phyloP scores from a whole-genome alignment of 1,139 yeast species.

The Sugiyamaella paludigena region DNA sequence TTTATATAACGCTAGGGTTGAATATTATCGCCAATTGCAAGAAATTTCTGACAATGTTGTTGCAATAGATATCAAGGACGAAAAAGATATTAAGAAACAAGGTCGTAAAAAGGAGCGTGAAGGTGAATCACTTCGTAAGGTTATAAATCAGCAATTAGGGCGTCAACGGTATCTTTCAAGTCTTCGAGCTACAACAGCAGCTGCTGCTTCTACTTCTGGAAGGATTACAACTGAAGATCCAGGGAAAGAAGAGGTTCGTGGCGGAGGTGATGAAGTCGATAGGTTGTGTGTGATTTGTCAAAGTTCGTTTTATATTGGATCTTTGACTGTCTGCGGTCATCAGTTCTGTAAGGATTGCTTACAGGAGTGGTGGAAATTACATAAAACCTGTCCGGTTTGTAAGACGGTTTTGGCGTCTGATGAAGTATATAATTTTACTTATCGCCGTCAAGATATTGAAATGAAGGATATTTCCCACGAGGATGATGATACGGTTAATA shows the following conservation, averaged over 20 bases:
- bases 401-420: slow-evolving; percentile 47
- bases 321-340: slow-evolving; percentile 87
- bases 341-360: slow-evolving; percentile 79
- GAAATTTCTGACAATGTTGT: slow-evolving; percentile 76
- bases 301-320: slow-evolving; percentile 64
- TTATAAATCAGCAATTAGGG: slow-evolving; percentile 26
- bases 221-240: too few species aligned
- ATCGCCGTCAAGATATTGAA: slow-evolving; percentile 25
- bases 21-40: slow-evolving; percentile 80
- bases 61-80: slow-evolving; percentile 34
- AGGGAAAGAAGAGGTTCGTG: slow-evolving; percentile 18
- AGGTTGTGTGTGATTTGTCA: slow-evolving; percentile 75
- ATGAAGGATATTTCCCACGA: slow-evolving; percentile 9
- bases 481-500: slow-evolving; percentile 9
- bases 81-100: slow-evolving; percentile 16
- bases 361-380: slow-evolving; percentile 62
- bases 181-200: slow-evolving; percentile 31
- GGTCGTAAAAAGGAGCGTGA: slow-evolving; percentile 20
- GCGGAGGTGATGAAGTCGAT: slow-evolving; percentile 34
- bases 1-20: slow-evolving; percentile 73
- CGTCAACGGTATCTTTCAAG: slow-evolving; percentile 61
- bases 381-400: slow-evolving; percentile 73
- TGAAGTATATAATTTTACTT: slow-evolving; percentile 61
- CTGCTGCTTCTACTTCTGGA: too few species aligned
- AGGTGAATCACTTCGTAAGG: slow-evolving; percentile 18